Conservation (phyloP, 2,329 filamentous ascomycete species). For the Lojkania enalia region DNA sequence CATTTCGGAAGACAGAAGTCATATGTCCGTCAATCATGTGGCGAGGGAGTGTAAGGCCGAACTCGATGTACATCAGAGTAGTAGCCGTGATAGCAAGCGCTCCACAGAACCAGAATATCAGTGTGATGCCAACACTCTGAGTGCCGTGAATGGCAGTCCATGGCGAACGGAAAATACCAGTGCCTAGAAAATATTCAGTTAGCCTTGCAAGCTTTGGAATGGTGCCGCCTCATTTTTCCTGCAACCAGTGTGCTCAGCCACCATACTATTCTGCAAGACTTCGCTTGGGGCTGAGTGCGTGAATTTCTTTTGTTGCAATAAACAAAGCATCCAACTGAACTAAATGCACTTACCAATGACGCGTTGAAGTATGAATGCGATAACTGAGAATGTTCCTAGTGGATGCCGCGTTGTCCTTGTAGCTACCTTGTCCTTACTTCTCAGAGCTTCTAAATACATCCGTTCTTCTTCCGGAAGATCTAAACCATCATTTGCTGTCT, state of each 20-base stretch:
- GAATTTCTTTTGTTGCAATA: too few relatives aligned
- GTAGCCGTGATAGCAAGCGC: conserved; percentile 19
- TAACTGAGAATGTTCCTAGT: conserved; percentile 16
- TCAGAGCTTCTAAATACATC: conserved; percentile 10
- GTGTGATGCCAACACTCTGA: conserved; percentile 19
- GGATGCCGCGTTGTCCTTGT: conserved; percentile 18
- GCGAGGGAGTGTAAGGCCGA: conserved; percentile 22
- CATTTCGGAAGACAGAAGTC: conserved; percentile 22
- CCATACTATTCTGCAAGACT: background rate
- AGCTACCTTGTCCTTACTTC: conserved; percentile 13
- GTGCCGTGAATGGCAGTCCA: conserved; percentile 21
- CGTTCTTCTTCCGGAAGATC: conserved; percentile 11
- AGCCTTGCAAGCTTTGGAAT: too few relatives aligned
- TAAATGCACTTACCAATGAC: conserved; percentile 15
- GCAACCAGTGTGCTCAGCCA: background rate
- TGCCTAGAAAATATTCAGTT: conserved; percentile 9
- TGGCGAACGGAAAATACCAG: conserved; percentile 23
- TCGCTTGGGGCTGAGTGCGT: too few relatives aligned
- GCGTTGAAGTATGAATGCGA: conserved; percentile 19
- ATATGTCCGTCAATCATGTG: conserved; percentile 20
- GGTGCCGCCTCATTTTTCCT: background rate
- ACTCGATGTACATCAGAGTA: conserved; percentile 22
- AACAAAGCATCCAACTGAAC: too few relatives aligned
- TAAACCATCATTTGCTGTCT: too few relatives aligned
- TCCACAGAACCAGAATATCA: conserved; percentile 21